Evolutionary conservation across 768 basidiomycete species (phyloP).

Genomic region (Pleurotus pulmonarius): DNA sequence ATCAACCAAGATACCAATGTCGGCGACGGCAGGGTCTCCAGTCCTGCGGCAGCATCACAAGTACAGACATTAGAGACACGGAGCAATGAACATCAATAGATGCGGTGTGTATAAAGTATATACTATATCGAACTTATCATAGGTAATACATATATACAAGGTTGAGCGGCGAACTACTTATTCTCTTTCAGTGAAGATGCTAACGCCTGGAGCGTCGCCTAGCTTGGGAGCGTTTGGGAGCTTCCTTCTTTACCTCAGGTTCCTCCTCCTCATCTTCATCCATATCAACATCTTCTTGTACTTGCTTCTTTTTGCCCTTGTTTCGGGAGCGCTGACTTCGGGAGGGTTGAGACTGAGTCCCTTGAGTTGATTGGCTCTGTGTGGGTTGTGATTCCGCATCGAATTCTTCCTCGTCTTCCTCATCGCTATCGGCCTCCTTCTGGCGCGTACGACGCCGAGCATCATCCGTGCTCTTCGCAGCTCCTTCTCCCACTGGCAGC

Average conservation of each 20-base stretch:
- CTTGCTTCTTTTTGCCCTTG: slow-evolving; percentile 22
- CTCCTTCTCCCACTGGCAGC: slow-evolving; percentile 63
- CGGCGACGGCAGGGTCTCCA: slow-evolving; percentile 43
- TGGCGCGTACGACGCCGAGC: slow-evolving; percentile 28
- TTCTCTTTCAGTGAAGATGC: too few species aligned
- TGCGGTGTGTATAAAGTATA: not conserved
- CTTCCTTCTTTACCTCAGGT: slow-evolving; percentile 13
- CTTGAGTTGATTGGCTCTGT: slow-evolving; percentile 14
- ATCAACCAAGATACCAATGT: slow-evolving; percentile 37
- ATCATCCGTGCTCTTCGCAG: slow-evolving; percentile 58
- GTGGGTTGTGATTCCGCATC: slow-evolving; percentile 29
- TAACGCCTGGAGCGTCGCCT: not conserved
- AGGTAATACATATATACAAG: not conserved
- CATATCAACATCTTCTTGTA: slow-evolving; percentile 20
- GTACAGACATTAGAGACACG: slow-evolving; percentile 14
- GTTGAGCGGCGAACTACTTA: too few species aligned
- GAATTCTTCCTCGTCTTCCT: slow-evolving; percentile 38
- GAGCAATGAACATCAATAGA: slow-evolving; percentile 8
- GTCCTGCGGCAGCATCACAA: slow-evolving; percentile 1
- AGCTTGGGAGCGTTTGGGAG: slow-evolving; percentile 11
- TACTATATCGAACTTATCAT: not conserved
- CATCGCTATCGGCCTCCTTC: slow-evolving; percentile 36
- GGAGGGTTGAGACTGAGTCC: slow-evolving; percentile 16
- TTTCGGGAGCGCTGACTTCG: slow-evolving; percentile 27
- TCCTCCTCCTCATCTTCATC: slow-evolving; percentile 20